Percentiles rank a stretch among this genome's conserved stretches.
phyloP scores from a whole-genome alignment of 192 early-diverging fungal genomes.

The Mortierella hygrophila region DNA sequence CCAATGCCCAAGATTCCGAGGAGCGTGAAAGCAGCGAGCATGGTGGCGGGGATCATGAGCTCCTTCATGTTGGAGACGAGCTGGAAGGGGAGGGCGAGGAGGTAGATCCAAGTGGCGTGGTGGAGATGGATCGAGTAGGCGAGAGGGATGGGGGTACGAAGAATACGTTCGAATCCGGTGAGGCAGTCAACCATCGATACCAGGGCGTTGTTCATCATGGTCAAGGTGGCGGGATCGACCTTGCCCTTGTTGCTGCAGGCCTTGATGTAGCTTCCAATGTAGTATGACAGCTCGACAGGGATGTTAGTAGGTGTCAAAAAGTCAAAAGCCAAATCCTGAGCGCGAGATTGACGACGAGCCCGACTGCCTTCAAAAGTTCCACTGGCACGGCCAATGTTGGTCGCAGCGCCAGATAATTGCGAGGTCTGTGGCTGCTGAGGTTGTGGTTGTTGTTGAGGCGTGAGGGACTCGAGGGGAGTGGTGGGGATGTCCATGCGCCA shows the following conservation, averaged over 20 bases:
- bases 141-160: slow-evolving; percentile 85
- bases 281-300: slow-evolving; percentile 70
- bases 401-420: not conserved
- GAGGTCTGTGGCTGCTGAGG: slow-evolving; percentile 7
- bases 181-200: slow-evolving; percentile 67
- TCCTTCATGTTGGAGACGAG: slow-evolving; percentile 63
- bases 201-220: slow-evolving; percentile 59
- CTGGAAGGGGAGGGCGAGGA: slow-evolving; percentile 85
- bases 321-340: slow-evolving; percentile 19
- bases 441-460: not conserved
- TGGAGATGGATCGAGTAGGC: slow-evolving; percentile 88
- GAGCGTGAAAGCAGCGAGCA: slow-evolving; percentile 77
- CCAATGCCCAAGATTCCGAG: slow-evolving; percentile 88
- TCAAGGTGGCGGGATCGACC: slow-evolving; percentile 58
- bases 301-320: slow-evolving; percentile 52
- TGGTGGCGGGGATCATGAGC: slow-evolving; percentile 73
- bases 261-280: slow-evolving; percentile 67
- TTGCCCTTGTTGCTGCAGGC: slow-evolving; percentile 35
- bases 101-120: slow-evolving; percentile 79
- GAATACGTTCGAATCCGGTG: slow-evolving; percentile 83
- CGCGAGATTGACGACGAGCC: slow-evolving; percentile 20
- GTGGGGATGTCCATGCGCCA: slow-evolving; percentile 20
- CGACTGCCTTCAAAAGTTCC: not conserved
- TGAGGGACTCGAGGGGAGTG: not conserved
- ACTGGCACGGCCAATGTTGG: not conserved